Evolutionary conservation across 78 protist species (phyloP), one percentile per base, ranked within the genome.

Genomic region (Protostelium mycophagum): DNA sequence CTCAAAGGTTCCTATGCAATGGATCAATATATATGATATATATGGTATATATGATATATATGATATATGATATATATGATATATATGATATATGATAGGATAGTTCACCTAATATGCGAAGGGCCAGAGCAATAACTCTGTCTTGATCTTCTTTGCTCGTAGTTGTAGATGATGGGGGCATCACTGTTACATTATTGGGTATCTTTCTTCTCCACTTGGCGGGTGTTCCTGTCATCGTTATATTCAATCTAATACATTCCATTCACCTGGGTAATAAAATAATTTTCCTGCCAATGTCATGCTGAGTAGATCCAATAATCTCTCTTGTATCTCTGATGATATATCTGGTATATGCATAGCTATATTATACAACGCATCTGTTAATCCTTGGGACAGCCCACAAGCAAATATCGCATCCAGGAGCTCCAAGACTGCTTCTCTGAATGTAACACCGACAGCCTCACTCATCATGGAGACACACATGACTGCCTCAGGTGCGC

Each of bases 1-100:
- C 89, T 97, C 95, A 85, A 97, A 97, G 28, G 83, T 28, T 1
- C 96, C 96, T 28, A 97, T 91, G 28, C 98, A 93, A 28, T 85
- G 38, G 91, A 88, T 34, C 90, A 85, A 85, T 25, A 51, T 5
- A 25, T 16, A 16, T 51, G 73, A 16, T 5, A 51, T 51, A 25
- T 51, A n/a, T n/a, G n/a, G n/a, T n/a, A n/a, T n/a, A n/a, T n/a
- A n/a, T n/a, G n/a, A n/a, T n/a, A n/a, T n/a, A n/a, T n/a, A n/a
- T n/a, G n/a, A n/a, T n/a, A n/a, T n/a, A n/a, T n/a, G n/a, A n/a
- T n/a, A n/a, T n/a, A n/a, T n/a, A n/a, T n/a, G n/a, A n/a, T n/a
- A n/a, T n/a, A n/a, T n/a, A n/a, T n/a, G n/a, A n/a, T n/a, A n/a
- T n/a, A n/a, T n/a, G n/a, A n/a, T n/a, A n/a, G n/a, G n/a, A n/a